Conservation (phyloP, 257 asterid species). For the Solanum bukasovii region DNA sequence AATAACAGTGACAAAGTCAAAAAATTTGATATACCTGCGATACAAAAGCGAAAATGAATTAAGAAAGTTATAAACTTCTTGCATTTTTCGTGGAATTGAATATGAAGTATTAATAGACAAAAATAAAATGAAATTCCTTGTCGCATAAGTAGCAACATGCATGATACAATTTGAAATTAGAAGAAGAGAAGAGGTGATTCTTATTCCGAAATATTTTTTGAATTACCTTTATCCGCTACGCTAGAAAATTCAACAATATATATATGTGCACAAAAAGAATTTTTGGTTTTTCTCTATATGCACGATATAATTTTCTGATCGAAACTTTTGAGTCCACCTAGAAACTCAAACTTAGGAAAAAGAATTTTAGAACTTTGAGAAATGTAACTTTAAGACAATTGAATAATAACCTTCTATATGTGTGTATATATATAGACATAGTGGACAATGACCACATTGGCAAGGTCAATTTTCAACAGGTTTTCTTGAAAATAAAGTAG, state of each 20-base stretch:
- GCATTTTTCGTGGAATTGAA: not conserved
- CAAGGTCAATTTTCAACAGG: not conserved
- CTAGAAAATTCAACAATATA: not conserved
- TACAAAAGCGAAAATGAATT: not conserved
- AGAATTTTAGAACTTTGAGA: not conserved
- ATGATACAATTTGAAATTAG: not conserved
- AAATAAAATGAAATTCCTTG: not conserved
- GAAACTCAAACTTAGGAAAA: not conserved
- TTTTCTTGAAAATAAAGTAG: not conserved
- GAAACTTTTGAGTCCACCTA: not conserved
- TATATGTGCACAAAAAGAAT: not conserved
- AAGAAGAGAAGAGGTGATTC: not conserved
- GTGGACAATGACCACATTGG: not conserved
- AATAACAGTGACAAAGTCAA: fast-evolving
- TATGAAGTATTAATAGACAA: not conserved
- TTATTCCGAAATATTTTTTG: not conserved
- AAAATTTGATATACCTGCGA: not conserved
- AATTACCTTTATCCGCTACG: not conserved
- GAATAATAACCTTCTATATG: not conserved
- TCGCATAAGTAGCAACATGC: not conserved
- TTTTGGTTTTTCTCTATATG: not conserved
- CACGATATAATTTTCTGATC: not conserved
- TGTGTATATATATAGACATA: not conserved
- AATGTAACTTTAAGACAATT: not conserved
- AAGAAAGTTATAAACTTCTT: not conserved